Evolutionary conservation across 306 rosid species (phyloP).

Genomic region (Hylodesmum podocarpum): DNA sequence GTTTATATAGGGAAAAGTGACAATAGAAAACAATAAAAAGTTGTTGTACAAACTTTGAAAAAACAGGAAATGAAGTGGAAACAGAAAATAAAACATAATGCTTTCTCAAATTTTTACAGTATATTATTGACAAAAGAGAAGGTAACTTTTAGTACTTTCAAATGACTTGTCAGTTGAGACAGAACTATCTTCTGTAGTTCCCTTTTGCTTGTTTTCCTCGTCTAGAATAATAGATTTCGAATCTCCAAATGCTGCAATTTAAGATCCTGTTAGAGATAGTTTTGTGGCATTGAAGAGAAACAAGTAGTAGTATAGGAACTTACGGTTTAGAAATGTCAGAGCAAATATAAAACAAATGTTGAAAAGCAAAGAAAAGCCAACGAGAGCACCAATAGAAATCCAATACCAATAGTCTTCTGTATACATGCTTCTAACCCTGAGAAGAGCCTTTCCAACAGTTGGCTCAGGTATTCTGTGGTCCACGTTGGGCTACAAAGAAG

Average conservation of each 20-base stretch:
- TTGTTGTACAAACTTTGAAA: not conserved
- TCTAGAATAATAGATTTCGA: slow-evolving; percentile 53
- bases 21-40: not conserved
- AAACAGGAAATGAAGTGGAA: not conserved
- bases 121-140: not conserved
- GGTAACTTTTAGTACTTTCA: slow-evolving; percentile 30
- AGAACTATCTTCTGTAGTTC: slow-evolving; percentile 9
- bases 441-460: slow-evolving; percentile 71
- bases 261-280: slow-evolving; percentile 1
- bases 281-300: not conserved
- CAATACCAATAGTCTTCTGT: slow-evolving; percentile 70
- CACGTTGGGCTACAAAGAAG: slow-evolving; percentile 40
- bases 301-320: slow-evolving; percentile 27
- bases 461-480: slow-evolving; percentile 43
- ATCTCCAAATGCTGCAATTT: slow-evolving; percentile 57
- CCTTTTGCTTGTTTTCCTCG: slow-evolving; percentile 31
- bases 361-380: slow-evolving; percentile 66
- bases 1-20: not conserved
- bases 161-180: slow-evolving; percentile 27
- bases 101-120: not conserved
- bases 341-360: slow-evolving; percentile 53
- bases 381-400: slow-evolving; percentile 73
- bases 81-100: not conserved
- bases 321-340: slow-evolving; percentile 67
- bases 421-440: slow-evolving; percentile 61